These are phyloP conservation scores for Delitschia confertaspora DNA, from an alignment of 495 filamentous ascomycete species.

Conservation along the genomic window DNA sequence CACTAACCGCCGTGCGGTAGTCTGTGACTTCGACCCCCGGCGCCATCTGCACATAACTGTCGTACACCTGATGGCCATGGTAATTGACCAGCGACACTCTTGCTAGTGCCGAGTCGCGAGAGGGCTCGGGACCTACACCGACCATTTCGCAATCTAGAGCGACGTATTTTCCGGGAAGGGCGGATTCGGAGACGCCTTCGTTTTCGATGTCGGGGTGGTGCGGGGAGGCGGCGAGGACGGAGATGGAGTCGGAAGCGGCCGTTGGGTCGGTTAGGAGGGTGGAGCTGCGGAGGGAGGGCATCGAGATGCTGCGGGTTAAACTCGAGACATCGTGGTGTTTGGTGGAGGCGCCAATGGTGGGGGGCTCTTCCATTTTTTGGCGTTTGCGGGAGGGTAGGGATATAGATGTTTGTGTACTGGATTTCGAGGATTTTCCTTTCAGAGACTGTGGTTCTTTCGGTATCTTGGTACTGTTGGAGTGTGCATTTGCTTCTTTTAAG, in stretches of 20 bases:
- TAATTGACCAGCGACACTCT: slow-evolving; percentile 85
- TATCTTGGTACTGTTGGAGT: not conserved
- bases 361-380: slow-evolving; percentile 25
- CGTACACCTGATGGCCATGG: slow-evolving; percentile 81
- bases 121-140: slow-evolving; percentile 56
- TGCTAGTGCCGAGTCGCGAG: slow-evolving; percentile 63
- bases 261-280: slow-evolving; percentile 6
- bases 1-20: slow-evolving; percentile 78
- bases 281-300: slow-evolving; percentile 8
- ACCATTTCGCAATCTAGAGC: slow-evolving; percentile 99
- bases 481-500: slow-evolving; percentile 4
- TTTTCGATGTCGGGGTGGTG: slow-evolving; percentile 32
- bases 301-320: slow-evolving; percentile 30
- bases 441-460: not conserved
- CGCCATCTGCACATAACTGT: slow-evolving; percentile 75
- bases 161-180: slow-evolving; percentile 73
- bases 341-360: slow-evolving; percentile 40
- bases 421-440: not conserved
- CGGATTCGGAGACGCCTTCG: slow-evolving; percentile 39
- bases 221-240: slow-evolving; percentile 21
- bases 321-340: slow-evolving; percentile 55
- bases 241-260: slow-evolving; percentile 5
- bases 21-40: slow-evolving; percentile 74
- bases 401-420: not conserved
- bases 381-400: slow-evolving; percentile 12